Conservation (phyloP, 1,284 basidiomycete genomes). For the Microbotryum silenes-acaulis region DNA sequence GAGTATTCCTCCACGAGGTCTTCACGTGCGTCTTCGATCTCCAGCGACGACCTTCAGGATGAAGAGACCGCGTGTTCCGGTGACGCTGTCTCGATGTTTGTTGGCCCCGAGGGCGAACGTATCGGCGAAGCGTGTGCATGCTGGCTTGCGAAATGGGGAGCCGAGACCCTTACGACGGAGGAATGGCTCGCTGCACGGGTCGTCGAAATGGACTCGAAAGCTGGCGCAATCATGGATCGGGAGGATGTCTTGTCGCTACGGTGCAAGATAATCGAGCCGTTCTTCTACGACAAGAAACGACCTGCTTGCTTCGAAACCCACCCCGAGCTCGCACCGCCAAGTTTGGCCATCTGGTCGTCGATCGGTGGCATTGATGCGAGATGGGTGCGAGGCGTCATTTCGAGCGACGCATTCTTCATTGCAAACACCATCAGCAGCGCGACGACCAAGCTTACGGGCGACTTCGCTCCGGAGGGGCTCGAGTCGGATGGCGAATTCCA, state of each 20-base stretch:
- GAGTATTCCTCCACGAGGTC: background rate
- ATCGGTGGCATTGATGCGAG: slow-evolving; percentile 59
- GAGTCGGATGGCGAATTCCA: slow-evolving; percentile 55
- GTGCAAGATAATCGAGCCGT: background rate
- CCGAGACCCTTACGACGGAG: slow-evolving; percentile 66
- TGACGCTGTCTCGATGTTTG: slow-evolving; percentile 1
- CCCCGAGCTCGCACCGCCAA: slow-evolving; percentile 24
- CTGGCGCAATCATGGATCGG: background rate
- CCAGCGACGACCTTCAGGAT: background rate
- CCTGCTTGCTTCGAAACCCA: background rate
- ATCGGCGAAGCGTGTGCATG: slow-evolving; percentile 82
- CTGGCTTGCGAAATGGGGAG: slow-evolving; percentile 80
- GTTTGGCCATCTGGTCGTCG: slow-evolving; percentile 49
- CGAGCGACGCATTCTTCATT: slow-evolving; percentile 73
- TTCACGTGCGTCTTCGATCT: background rate
- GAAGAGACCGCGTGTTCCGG: slow-evolving; percentile 8
- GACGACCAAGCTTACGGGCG: too few relatives aligned
- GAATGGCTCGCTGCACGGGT: slow-evolving; percentile 40
- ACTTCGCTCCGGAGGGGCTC: background rate
- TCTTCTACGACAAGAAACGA: background rate
- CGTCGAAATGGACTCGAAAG: background rate
- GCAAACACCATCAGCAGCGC: slow-evolving; percentile 32
- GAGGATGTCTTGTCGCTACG: slow-evolving; percentile 14
- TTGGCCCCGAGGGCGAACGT: slow-evolving; percentile 70
- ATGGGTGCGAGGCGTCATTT: slow-evolving; percentile 68